These are phyloP conservation scores for Rhizopus arrhizus DNA, from an alignment of 371 early-diverging fungal genomes.

Conservation along the genomic window DNA sequence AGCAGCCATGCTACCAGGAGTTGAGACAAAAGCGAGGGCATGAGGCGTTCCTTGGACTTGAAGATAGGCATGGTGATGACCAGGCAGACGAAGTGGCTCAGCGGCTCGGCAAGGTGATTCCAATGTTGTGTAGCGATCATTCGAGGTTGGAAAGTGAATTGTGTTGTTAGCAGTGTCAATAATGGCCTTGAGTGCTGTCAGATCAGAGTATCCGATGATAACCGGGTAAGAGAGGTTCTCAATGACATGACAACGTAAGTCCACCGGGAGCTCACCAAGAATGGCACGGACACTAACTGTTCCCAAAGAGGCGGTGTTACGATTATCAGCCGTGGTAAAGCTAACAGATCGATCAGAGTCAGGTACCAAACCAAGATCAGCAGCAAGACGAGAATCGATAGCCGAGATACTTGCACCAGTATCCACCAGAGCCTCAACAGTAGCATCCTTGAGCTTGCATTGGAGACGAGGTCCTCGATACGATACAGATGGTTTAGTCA, in stretches of 20 bases:
- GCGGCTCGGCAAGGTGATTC: no score
- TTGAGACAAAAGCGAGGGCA: slow-evolving; percentile 5
- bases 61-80: slow-evolving; percentile 11
- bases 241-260: slow-evolving; percentile 7
- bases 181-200: slow-evolving; percentile 1
- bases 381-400: background rate
- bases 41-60: slow-evolving; percentile 13
- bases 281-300: background rate
- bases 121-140: no score
- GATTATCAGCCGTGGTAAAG: slow-evolving; percentile 11
- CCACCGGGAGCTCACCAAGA: background rate
- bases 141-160: no score
- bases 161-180: slow-evolving; percentile 10
- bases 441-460: background rate
- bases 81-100: slow-evolving; percentile 3
- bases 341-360: background rate
- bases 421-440: slow-evolving; percentile 5
- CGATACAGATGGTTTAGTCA: no score
- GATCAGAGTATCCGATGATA: slow-evolving; percentile 11
- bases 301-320: background rate
- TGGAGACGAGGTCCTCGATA: no score
- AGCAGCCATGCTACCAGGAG: background rate
- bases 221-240: slow-evolving; percentile 1
- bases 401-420: slow-evolving; percentile 13
- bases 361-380: background rate